phyloP scores from a whole-genome alignment of 345 rosid genomes.

The Lagerstroemia speciosa region DNA sequence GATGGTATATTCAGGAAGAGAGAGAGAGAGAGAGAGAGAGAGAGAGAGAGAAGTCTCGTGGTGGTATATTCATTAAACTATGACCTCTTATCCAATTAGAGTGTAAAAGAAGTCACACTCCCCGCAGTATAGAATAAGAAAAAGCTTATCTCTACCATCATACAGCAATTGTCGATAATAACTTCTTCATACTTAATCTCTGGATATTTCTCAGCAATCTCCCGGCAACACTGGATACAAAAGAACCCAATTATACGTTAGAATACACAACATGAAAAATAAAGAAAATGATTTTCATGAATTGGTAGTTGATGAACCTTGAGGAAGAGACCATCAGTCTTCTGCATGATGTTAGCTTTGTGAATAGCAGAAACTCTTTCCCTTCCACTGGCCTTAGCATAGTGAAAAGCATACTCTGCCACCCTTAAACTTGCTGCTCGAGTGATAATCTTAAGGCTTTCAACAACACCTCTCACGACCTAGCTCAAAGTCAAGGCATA shows the following conservation, averaged over 20 bases:
- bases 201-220: conserved; percentile 96
- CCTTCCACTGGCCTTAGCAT: conserved; percentile 93
- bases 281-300: background rate
- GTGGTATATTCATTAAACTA: no score
- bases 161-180: conserved; percentile 97
- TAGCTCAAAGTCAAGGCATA: conserved; percentile 16
- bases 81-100: no score
- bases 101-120: background rate
- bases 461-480: conserved; percentile 99
- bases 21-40: no score
- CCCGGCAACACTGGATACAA: conserved; percentile 86
- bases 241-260: background rate
- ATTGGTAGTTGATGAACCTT: conserved; percentile 37
- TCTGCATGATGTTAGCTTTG: conserved; percentile 99
- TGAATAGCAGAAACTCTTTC: conserved; percentile 96
- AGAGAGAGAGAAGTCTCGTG: no score
- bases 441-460: conserved; percentile 95
- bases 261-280: background rate
- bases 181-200: conserved; percentile 94
- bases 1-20: no score
- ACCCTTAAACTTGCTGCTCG: conserved; percentile 97
- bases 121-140: background rate
- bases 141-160: conserved; percentile 61
- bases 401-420: conserved; percentile 96
- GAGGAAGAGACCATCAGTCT: conserved; percentile 97